These are phyloP conservation scores for Candida suzukii DNA, from an alignment of 805 yeast species.

Conservation along the genomic window DNA sequence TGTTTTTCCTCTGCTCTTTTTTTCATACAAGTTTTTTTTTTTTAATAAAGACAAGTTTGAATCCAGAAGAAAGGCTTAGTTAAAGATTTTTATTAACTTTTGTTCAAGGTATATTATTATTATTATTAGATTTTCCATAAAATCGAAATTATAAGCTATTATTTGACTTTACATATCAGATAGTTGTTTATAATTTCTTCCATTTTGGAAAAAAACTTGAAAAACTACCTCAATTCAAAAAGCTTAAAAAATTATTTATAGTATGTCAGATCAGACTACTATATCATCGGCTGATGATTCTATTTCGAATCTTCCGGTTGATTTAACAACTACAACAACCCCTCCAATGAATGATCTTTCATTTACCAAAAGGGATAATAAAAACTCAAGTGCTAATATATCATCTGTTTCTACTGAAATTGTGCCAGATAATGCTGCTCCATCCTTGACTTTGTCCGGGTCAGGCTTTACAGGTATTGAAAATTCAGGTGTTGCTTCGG, in stretches of 20 bases:
- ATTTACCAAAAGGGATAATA: conserved; percentile 5
- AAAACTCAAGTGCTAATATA: background rate
- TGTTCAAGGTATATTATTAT: background rate
- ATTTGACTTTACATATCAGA: background rate
- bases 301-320: conserved; percentile 10
- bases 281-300: conserved; percentile 25
- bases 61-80: background rate
- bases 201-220: background rate
- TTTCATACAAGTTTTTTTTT: background rate
- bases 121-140: background rate
- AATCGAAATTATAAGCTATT: background rate
- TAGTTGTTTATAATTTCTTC: background rate
- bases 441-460: background rate
- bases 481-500: conserved; percentile 7
- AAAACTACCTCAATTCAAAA: too few species aligned
- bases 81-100: background rate
- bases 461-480: background rate
- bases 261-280: conserved; percentile 28
- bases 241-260: background rate
- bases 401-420: conserved; percentile 3
- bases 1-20: background rate
- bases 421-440: conserved; percentile 2
- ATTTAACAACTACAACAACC: conserved; percentile 23
- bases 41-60: too few species aligned
- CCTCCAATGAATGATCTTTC: conserved; percentile 24